Evolutionary conservation across 2,329 filamentous ascomycete genomes (phyloP).

Genomic region (Fusarium sp.): DNA sequence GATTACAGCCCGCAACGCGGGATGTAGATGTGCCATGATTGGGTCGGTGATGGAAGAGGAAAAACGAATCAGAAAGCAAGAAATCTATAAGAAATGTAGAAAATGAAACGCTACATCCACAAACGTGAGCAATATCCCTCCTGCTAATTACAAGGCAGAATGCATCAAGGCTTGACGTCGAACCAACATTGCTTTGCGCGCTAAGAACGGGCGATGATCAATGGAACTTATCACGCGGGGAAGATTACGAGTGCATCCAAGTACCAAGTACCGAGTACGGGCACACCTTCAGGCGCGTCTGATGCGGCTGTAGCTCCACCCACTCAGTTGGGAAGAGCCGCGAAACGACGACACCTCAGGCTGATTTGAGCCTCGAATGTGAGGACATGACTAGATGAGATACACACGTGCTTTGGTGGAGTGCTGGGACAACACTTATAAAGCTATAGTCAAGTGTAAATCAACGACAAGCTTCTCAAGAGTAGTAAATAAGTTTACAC

Average conservation of each 20-base stretch:
- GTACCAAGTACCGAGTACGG: constrained; percentile 18
- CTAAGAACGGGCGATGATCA: constrained; percentile 42
- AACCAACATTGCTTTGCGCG: constrained; percentile 44
- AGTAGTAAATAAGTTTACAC: neutral
- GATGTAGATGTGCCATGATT: constrained; percentile 45
- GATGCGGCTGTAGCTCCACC: constrained; percentile 46
- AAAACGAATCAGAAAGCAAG: constrained; percentile 6
- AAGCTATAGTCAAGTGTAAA: neutral
- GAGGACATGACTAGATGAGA: neutral
- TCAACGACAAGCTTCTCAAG: neutral
- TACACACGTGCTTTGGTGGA: neutral
- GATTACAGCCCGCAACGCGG: constrained; percentile 52
- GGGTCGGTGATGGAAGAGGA: neutral
- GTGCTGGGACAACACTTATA: neutral
- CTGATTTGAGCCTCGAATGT: constrained; percentile 19
- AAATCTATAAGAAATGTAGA: constrained; percentile 1
- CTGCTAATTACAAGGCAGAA: constrained; percentile 15
- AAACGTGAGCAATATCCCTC: neutral
- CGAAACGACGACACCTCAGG: constrained; percentile 38
- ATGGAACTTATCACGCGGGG: constrained; percentile 31
- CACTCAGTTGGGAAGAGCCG: constrained; percentile 38
- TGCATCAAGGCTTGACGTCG: constrained; percentile 43
- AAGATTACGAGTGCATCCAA: constrained; percentile 8
- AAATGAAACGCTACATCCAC: constrained; percentile 6
- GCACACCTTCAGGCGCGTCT: constrained; percentile 33